These are phyloP conservation scores for Dactylorhiza incarnata DNA, from an alignment of 106 monocot species.

Conservation along the genomic window DNA sequence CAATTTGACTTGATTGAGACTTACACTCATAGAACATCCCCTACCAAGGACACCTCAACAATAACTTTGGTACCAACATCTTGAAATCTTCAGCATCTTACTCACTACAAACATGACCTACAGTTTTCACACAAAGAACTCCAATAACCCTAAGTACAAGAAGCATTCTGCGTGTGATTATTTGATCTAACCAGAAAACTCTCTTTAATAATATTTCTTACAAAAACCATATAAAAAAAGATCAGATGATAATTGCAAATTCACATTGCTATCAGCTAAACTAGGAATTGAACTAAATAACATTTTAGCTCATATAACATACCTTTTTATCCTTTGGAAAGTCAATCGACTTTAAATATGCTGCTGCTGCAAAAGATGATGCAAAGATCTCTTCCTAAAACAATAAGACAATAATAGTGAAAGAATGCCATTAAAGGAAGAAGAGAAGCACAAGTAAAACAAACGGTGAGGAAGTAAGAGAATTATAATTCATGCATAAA, in stretches of 20 bases:
- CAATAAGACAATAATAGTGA: not conserved
- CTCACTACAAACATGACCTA: not conserved
- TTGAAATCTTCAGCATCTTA: not conserved
- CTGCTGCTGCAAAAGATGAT: slow-evolving; percentile 94
- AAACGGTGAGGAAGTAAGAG: not conserved
- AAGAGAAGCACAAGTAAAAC: slow-evolving; percentile 5
- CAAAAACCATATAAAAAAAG: not conserved
- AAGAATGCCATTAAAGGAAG: slow-evolving; percentile 1
- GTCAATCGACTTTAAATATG: slow-evolving; percentile 84
- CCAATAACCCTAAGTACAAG: not conserved
- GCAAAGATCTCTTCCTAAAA: slow-evolving; percentile 95
- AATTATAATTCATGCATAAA: not conserved
- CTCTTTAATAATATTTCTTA: not conserved
- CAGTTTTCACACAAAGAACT: not conserved
- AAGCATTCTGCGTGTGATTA: not conserved
- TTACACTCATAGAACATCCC: too few species aligned
- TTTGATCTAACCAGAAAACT: not conserved
- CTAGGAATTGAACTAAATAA: not conserved
- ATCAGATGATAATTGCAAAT: not conserved
- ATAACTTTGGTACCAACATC: not conserved
- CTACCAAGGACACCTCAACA: not conserved
- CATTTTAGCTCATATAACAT: not conserved
- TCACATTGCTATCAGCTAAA: not conserved
- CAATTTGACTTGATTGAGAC: too few species aligned
- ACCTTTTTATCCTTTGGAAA: slow-evolving; percentile 97